phyloP scores from a whole-genome alignment of 257 asterid genomes.

The Euphrasia confusa region DNA sequence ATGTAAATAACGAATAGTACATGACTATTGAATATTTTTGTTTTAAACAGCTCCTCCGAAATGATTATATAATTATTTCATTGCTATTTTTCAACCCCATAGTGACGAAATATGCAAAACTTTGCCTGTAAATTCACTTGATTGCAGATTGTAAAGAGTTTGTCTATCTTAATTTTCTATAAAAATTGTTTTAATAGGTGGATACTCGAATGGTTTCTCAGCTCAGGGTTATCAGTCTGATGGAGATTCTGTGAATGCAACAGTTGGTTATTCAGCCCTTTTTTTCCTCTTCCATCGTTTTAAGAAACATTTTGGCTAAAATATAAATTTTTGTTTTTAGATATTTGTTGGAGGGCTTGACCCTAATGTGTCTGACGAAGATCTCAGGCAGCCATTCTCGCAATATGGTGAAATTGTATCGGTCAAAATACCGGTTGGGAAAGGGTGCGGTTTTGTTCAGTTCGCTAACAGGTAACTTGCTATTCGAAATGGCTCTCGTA shows the following conservation, averaged over 20 bases:
- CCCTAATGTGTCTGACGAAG: conserved; percentile 61
- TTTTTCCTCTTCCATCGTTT: neutral
- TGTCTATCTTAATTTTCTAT: conserved; percentile 4
- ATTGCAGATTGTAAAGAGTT: neutral
- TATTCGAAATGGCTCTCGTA: neutral
- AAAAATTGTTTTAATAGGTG: conserved; percentile 41
- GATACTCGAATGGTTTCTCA: conserved; percentile 54
- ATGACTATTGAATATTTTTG: no score
- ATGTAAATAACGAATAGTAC: no score
- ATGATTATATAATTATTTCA: no score
- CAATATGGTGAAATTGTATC: conserved; percentile 70
- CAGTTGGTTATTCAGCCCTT: conserved; percentile 45
- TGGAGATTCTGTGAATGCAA: conserved; percentile 65
- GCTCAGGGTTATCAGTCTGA: conserved; percentile 56
- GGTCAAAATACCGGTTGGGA: conserved; percentile 73
- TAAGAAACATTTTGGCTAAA: conserved; percentile 24
- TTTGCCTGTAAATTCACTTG: neutral
- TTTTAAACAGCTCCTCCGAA: no score
- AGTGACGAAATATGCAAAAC: neutral
- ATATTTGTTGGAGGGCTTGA: conserved; percentile 90
- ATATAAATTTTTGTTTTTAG: conserved; percentile 23
- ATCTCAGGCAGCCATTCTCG: conserved; percentile 62
- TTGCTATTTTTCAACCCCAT: no score
- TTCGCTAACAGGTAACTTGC: conserved; percentile 54
- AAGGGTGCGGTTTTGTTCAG: conserved; percentile 83